Percentiles rank a stretch among this genome's conserved stretches.
Evolutionary conservation across 176 grass and related monocot species (phyloP).

Genomic region (Zoysia japonica): DNA sequence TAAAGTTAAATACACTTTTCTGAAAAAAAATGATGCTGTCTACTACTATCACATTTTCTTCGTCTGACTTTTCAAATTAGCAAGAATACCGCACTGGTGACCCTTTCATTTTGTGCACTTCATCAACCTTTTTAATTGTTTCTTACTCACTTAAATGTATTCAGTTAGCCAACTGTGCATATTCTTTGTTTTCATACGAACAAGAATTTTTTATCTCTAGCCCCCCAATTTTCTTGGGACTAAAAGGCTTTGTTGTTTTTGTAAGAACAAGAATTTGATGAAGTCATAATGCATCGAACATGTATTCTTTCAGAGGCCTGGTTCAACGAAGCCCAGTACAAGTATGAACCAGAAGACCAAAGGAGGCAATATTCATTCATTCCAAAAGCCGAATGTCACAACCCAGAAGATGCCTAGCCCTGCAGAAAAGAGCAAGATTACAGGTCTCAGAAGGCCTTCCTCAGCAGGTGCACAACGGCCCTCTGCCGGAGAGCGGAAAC

Average conservation of each 20-base stretch:
- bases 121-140: conserved; percentile 5
- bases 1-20: conserved; percentile 30
- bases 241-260: neutral
- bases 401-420: conserved; percentile 34
- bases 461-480: conserved; percentile 31
- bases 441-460: conserved; percentile 41
- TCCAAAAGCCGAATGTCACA: conserved; percentile 45
- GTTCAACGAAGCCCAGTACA: conserved; percentile 27
- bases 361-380: conserved; percentile 27
- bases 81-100: neutral
- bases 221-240: no score
- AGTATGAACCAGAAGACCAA: conserved; percentile 56
- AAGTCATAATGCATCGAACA: conserved; percentile 27
- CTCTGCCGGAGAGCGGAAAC: conserved; percentile 29
- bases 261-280: conserved; percentile 19
- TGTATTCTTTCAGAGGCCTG: conserved; percentile 54
- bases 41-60: neutral
- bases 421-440: conserved; percentile 35
- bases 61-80: neutral
- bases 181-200: neutral
- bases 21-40: neutral
- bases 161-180: conserved; percentile 4
- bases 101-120: neutral
- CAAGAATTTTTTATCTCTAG: neutral
- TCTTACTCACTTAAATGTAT: neutral